Conservation (phyloP, 495 filamentous ascomycete genomes). For the Penicillium chermesinum region DNA sequence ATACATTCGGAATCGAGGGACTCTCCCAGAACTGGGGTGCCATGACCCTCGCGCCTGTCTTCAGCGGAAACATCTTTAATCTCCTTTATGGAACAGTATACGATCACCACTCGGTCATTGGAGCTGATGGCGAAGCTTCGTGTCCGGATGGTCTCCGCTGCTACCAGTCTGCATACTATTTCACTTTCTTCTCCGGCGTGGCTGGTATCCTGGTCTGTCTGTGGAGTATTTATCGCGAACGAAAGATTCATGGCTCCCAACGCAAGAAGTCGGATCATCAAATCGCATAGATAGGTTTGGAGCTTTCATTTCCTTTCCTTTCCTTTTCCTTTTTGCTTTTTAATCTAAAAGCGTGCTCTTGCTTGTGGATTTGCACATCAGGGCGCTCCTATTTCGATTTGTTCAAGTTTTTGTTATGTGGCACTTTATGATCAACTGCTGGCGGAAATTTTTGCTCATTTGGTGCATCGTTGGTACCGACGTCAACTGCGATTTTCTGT, state of each 20-base stretch:
- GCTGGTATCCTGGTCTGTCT: constrained; percentile 64
- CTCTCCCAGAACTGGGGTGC: constrained; percentile 89
- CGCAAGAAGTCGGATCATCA: constrained; percentile 33
- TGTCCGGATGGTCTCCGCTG: constrained; percentile 77
- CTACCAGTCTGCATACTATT: constrained; percentile 74
- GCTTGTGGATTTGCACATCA: too few species aligned
- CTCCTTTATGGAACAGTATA: constrained; percentile 73
- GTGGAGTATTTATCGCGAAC: constrained; percentile 72
- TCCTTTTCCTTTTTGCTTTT: neutral
- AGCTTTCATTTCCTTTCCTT: neutral
- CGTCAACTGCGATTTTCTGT: too few species aligned
- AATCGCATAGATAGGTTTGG: constrained; percentile 23
- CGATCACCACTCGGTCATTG: constrained; percentile 70
- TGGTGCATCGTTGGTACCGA: too few species aligned
- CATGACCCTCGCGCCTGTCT: constrained; percentile 82
- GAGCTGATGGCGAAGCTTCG: constrained; percentile 60
- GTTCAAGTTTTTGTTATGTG: neutral
- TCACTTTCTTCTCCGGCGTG: constrained; percentile 73
- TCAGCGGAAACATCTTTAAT: constrained; percentile 89
- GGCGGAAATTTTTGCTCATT: too few species aligned
- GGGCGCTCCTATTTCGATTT: neutral
- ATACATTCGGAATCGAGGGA: constrained; percentile 87
- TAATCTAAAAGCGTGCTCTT: too few species aligned
- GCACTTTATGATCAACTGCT: too few species aligned
- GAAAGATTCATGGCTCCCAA: constrained; percentile 23